These are phyloP conservation scores for Quercus robur DNA, from an alignment of 306 rosid species.

Conservation along the genomic window DNA sequence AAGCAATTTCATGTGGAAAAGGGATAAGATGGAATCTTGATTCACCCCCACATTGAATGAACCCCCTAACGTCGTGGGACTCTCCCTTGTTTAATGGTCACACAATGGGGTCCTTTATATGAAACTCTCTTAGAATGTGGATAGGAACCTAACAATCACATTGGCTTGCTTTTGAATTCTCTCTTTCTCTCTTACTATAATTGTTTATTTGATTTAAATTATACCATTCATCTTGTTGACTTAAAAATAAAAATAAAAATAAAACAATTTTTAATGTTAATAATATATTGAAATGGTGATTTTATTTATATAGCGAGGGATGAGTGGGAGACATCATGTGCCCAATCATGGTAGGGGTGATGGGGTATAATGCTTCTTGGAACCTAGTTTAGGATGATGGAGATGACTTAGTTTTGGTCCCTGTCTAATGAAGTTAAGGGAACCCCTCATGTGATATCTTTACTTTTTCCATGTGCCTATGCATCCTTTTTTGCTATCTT, in stretches of 20 bases:
- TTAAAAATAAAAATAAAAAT: neutral
- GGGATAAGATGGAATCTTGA: conserved; percentile 60
- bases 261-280: no score
- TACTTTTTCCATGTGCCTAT: conserved; percentile 67
- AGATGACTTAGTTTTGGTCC: conserved; percentile 35
- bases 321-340: conserved; percentile 34
- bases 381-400: conserved; percentile 36
- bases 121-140: conserved; percentile 19
- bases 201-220: neutral
- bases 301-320: neutral
- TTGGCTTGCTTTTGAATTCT: conserved; percentile 20
- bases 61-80: conserved; percentile 3
- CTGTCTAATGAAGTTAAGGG: conserved; percentile 30
- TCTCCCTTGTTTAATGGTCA: conserved; percentile 46
- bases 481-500: conserved; percentile 21
- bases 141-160: conserved; percentile 26
- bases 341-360: conserved; percentile 10
- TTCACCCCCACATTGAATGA: conserved; percentile 20
- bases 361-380: conserved; percentile 34
- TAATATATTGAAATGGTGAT: conserved; percentile 11
- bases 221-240: neutral
- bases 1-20: conserved; percentile 27
- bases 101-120: conserved; percentile 26
- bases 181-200: neutral
- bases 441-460: conserved; percentile 46